Percentiles rank a stretch among this genome's conserved stretches.
These are phyloP conservation scores for Penicillium turbatum DNA, from an alignment of 495 filamentous ascomycete species.

Conservation along the genomic window DNA sequence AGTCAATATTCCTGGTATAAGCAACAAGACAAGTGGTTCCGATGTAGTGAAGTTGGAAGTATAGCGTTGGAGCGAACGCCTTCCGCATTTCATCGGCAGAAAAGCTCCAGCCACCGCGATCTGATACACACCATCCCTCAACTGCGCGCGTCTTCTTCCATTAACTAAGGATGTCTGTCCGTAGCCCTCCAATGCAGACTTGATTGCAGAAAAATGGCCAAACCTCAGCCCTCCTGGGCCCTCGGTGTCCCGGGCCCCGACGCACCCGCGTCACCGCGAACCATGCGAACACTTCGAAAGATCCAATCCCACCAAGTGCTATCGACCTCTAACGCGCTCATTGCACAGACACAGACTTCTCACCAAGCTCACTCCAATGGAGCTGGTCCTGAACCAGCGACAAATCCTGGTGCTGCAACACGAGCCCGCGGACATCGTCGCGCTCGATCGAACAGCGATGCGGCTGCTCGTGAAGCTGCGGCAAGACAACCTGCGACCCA, in stretches of 20 bases:
- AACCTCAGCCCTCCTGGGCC: slow-evolving; percentile 22
- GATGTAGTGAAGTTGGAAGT: not conserved
- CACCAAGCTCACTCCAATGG: slow-evolving; percentile 24
- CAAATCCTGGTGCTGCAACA: slow-evolving; percentile 20
- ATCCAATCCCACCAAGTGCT: slow-evolving; percentile 51
- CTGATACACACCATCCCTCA: slow-evolving; percentile 6
- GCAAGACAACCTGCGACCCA: slow-evolving; percentile 30
- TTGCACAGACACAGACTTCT: slow-evolving; percentile 39
- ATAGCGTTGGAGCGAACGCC: not conserved
- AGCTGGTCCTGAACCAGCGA: slow-evolving; percentile 15
- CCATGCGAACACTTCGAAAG: slow-evolving; percentile 48
- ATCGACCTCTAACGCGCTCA: slow-evolving; percentile 30
- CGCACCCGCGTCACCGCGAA: slow-evolving; percentile 42
- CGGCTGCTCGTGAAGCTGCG: slow-evolving; percentile 42
- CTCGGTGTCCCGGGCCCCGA: slow-evolving; percentile 31
- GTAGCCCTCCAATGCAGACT: slow-evolving; percentile 5
- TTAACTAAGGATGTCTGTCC: not conserved
- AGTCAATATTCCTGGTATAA: too few species aligned
- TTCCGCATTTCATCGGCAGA: slow-evolving; percentile 11
- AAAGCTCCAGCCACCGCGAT: slow-evolving; percentile 26
- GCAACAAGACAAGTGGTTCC: too few species aligned
- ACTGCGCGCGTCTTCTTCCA: not conserved
- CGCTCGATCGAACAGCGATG: slow-evolving; percentile 71
- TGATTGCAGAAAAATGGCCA: slow-evolving; percentile 18
- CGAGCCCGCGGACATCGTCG: slow-evolving; percentile 45